Conservation (phyloP, 306 rosid species). For the Glycyrrhiza uralensis region DNA sequence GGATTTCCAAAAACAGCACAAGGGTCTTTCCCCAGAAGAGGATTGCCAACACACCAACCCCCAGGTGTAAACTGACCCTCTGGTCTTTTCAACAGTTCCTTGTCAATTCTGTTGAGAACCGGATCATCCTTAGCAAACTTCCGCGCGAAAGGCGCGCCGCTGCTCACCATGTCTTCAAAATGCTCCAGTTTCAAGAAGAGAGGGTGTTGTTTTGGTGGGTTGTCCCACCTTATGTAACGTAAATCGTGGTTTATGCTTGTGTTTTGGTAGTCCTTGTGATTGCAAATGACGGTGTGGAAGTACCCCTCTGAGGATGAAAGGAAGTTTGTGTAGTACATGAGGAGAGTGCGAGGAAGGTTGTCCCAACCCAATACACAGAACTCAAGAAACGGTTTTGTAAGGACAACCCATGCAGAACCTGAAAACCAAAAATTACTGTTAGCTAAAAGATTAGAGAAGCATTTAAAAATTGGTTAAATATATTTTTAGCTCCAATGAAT, state of each 20-base stretch:
- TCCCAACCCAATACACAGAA: slow-evolving; percentile 91
- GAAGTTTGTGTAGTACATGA: slow-evolving; percentile 82
- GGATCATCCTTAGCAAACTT: slow-evolving; percentile 58
- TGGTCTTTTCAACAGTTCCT: slow-evolving; percentile 53
- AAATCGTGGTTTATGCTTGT: slow-evolving; percentile 78
- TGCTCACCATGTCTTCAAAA: slow-evolving; percentile 62
- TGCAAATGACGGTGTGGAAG: slow-evolving; percentile 86
- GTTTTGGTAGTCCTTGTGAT: slow-evolving; percentile 90
- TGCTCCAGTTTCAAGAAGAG: slow-evolving; percentile 53
- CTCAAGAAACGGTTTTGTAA: slow-evolving; percentile 67
- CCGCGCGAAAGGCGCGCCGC: slow-evolving; percentile 74
- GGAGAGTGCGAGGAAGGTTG: slow-evolving; percentile 88
- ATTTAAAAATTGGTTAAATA: neutral
- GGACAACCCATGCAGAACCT: slow-evolving; percentile 79
- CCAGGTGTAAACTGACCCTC: slow-evolving; percentile 59
- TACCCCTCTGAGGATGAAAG: slow-evolving; percentile 80
- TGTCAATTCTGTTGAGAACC: slow-evolving; percentile 65
- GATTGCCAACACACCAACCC: slow-evolving; percentile 64
- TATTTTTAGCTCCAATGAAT: too few relatives aligned
- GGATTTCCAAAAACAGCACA: slow-evolving; percentile 58
- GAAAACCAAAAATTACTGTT: slow-evolving; percentile 24
- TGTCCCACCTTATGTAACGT: slow-evolving; percentile 71
- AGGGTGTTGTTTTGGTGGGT: slow-evolving; percentile 67
- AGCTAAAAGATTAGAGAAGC: neutral
- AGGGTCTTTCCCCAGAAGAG: slow-evolving; percentile 38